Conservation (phyloP, 2,329 filamentous ascomycete genomes). For the Xylaria sp. region DNA sequence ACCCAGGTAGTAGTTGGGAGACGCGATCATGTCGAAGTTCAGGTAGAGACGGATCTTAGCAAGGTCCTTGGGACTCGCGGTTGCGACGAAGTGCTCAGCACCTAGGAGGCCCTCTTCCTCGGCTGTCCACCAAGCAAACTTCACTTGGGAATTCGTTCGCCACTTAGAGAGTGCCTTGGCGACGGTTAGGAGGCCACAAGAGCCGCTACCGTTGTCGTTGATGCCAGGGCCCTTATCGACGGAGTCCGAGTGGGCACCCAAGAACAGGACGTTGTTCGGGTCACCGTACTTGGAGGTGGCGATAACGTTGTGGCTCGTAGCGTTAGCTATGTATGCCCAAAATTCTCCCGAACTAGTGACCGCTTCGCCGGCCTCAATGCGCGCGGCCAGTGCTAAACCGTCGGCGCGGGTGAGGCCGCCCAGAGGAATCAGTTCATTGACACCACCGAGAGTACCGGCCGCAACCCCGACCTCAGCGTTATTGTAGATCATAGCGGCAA, state of each 20-base stretch:
- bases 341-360: constrained; percentile 31
- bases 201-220: constrained; percentile 69
- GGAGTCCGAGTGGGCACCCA: constrained; percentile 67
- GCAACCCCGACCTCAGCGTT: constrained; percentile 53
- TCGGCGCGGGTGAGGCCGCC: constrained; percentile 53
- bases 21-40: constrained; percentile 65
- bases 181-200: constrained; percentile 62
- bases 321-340: constrained; percentile 37
- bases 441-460: constrained; percentile 57
- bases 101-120: constrained; percentile 69
- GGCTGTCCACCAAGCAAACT: constrained; percentile 68
- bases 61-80: constrained; percentile 51
- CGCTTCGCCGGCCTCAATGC: constrained; percentile 24
- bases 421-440: constrained; percentile 50
- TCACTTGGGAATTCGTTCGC: constrained; percentile 62
- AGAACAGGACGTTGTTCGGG: constrained; percentile 61
- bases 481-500: constrained; percentile 63
- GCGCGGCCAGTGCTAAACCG: constrained; percentile 36
- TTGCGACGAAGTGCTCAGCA: constrained; percentile 59
- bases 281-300: constrained; percentile 65
- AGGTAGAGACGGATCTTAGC: constrained; percentile 64
- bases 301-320: constrained; percentile 58
- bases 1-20: constrained; percentile 59
- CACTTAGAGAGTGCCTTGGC: constrained; percentile 64
- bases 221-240: constrained; percentile 67